phyloP scores from a whole-genome alignment of 345 rosid genomes.

The Pelargonium nanum region DNA sequence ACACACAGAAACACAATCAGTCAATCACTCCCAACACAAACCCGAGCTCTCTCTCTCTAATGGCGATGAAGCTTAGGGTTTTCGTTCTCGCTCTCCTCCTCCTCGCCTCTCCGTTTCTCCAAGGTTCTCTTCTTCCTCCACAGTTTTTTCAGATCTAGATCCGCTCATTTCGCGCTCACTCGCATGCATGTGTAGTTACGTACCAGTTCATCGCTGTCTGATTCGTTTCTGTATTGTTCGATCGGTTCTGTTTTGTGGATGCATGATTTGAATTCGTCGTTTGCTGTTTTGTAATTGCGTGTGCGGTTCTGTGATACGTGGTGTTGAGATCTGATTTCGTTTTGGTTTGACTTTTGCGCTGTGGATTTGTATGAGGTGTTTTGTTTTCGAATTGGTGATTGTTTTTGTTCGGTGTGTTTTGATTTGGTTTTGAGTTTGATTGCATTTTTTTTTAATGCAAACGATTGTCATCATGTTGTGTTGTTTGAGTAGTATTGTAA shows the following conservation, averaged over 20 bases:
- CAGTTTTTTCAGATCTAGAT: conserved; percentile 28
- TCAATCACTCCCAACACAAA: not conserved
- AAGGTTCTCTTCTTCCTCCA: conserved; percentile 35
- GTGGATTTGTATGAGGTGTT: not conserved
- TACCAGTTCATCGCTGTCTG: not conserved
- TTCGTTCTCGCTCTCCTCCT: not conserved
- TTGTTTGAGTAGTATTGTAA: too few relatives aligned
- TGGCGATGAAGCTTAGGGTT: conserved; percentile 2
- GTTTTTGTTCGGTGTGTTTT: not conserved
- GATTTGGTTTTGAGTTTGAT: not conserved
- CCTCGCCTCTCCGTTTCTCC: conserved; percentile 51
- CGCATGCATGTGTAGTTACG: not conserved
- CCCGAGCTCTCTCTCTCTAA: not conserved
- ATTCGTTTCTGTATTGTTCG: not conserved
- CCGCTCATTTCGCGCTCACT: not conserved
- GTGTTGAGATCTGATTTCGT: not conserved
- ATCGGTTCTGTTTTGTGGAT: not conserved
- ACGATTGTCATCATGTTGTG: not conserved
- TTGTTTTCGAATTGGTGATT: not conserved
- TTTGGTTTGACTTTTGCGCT: not conserved
- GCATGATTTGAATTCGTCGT: not conserved
- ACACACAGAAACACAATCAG: not conserved
- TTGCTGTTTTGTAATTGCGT: not conserved
- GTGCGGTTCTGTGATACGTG: not conserved
- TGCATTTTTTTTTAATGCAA: too few relatives aligned